A percentile compares a stretch with the other conserved stretches of the same genome.
These are phyloP conservation scores for Sphaerulina populicola DNA, from an alignment of 2,329 filamentous ascomycete species.

Conservation along the genomic window DNA sequence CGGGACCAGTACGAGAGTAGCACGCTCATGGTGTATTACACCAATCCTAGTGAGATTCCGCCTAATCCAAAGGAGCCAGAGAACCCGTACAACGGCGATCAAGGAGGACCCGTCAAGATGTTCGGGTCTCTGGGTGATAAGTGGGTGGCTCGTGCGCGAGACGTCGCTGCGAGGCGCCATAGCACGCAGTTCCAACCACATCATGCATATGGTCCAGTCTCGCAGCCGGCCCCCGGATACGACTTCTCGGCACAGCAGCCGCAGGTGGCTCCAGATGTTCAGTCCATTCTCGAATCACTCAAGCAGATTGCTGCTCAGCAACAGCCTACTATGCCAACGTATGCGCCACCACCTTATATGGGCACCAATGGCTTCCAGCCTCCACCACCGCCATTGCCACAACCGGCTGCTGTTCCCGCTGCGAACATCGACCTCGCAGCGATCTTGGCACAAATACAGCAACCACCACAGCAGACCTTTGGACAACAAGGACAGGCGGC, in stretches of 20 bases:
- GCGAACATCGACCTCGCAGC: slow-evolving; percentile 24
- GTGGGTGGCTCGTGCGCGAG: slow-evolving; percentile 18
- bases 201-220: not conserved
- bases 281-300: slow-evolving; percentile 7
- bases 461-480: slow-evolving; percentile 22
- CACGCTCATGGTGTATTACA: slow-evolving; percentile 43
- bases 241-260: slow-evolving; percentile 13
- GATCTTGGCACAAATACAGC: slow-evolving; percentile 26
- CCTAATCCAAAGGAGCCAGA: slow-evolving; percentile 40
- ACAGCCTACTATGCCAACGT: slow-evolving; percentile 12
- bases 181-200: slow-evolving; percentile 3
- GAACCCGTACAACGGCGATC: slow-evolving; percentile 32
- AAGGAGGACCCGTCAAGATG: slow-evolving; percentile 22
- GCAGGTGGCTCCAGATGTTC: not conserved
- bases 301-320: slow-evolving; percentile 18
- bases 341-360: slow-evolving; percentile 19
- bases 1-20: slow-evolving; percentile 41
- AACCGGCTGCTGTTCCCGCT: slow-evolving; percentile 11
- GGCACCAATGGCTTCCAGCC: slow-evolving; percentile 13
- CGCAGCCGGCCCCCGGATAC: slow-evolving; percentile 10
- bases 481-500: slow-evolving; percentile 28
- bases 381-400: slow-evolving; percentile 10
- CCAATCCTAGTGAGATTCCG: slow-evolving; percentile 39
- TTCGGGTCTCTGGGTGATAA: slow-evolving; percentile 35
- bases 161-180: slow-evolving; percentile 13